Evolutionary conservation across 148 eudicot genomes (phyloP).

Genomic region (Fagopyrum tataricum): DNA sequence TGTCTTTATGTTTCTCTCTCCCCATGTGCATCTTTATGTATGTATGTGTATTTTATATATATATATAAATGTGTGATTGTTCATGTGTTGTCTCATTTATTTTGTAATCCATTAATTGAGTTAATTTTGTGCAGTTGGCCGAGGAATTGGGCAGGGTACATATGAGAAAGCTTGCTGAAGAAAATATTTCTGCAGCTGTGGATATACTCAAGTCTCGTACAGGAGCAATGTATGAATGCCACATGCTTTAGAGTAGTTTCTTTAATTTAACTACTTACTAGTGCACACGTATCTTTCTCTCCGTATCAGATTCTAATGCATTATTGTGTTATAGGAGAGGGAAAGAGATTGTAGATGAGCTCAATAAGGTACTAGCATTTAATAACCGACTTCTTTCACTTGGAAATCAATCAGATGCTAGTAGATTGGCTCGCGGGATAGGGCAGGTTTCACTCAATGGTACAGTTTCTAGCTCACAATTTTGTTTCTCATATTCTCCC

Average conservation of each 20-base stretch:
- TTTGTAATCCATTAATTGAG: neutral
- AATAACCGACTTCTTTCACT: constrained; percentile 56
- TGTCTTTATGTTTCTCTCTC: neutral
- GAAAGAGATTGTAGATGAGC: constrained; percentile 57
- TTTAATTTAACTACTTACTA: neutral
- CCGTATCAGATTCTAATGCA: constrained; percentile 5
- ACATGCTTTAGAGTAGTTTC: neutral
- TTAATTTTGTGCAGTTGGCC: constrained; percentile 54
- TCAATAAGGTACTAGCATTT: constrained; percentile 59
- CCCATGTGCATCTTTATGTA: neutral
- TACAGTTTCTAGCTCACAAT: constrained; percentile 19
- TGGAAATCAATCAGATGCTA: constrained; percentile 66
- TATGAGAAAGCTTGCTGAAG: constrained; percentile 74
- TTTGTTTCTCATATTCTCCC: constrained; percentile 12
- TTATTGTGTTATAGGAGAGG: constrained; percentile 40
- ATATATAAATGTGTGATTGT: neutral
- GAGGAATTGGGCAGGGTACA: constrained; percentile 73
- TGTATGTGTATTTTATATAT: constrained; percentile 6
- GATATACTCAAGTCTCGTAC: constrained; percentile 53
- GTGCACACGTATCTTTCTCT: neutral
- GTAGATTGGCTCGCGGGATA: constrained; percentile 69
- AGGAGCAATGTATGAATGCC: constrained; percentile 50
- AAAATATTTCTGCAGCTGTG: constrained; percentile 60
- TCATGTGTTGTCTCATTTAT: neutral
- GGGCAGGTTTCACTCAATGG: constrained; percentile 78